phyloP scores from a whole-genome alignment of 2,329 filamentous ascomycete species.

The Colletotrichum sp. region DNA sequence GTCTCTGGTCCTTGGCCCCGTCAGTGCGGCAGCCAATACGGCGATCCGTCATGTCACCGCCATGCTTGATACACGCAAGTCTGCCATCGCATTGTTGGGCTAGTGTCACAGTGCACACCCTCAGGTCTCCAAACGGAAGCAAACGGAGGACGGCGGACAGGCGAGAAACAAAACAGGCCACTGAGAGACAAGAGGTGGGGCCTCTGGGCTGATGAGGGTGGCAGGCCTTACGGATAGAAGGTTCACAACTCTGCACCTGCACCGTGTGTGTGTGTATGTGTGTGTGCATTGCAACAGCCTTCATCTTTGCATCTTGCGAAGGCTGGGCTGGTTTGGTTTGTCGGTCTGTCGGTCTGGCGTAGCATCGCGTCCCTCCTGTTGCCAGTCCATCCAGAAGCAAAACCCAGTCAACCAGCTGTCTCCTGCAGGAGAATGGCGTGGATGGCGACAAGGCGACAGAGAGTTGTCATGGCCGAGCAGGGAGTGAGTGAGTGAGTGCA shows the following conservation, averaged over 20 bases:
- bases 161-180: conserved; percentile 6
- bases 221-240: neutral
- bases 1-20: neutral
- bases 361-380: conserved; percentile 2
- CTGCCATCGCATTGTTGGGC: neutral
- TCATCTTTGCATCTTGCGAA: neutral
- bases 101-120: neutral
- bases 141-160: neutral
- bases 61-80: neutral
- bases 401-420: neutral
- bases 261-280: neutral
- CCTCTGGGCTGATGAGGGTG: neutral
- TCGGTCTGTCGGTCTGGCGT: conserved; percentile 5
- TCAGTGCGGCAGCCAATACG: conserved; percentile 6
- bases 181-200: neutral
- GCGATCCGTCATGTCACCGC: conserved; percentile 4
- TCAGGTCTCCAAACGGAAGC: neutral
- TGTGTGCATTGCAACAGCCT: neutral
- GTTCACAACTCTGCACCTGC: neutral
- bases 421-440: neutral
- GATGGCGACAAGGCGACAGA: neutral
- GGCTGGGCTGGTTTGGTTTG: neutral
- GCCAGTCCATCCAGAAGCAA: neutral
- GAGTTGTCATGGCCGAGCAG: neutral
- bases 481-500: neutral